Evolutionary conservation across 2,329 filamentous ascomycete genomes (phyloP).

Genomic region (Chlorencoelia australis): DNA sequence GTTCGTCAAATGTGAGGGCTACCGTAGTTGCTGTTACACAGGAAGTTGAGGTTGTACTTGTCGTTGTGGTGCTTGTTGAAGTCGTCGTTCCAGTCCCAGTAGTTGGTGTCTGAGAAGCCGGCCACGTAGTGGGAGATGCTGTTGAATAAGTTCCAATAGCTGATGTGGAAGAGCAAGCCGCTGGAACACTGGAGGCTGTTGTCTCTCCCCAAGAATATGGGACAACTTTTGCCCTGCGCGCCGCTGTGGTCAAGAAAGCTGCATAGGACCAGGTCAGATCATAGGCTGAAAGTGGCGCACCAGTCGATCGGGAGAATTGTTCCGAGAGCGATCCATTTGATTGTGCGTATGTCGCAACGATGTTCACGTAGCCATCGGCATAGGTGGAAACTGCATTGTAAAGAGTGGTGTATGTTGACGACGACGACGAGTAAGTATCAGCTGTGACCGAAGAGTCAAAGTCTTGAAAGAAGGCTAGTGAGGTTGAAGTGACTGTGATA

Average conservation of each 20-base stretch:
- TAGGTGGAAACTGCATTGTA: constrained; percentile 53
- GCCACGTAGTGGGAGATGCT: constrained; percentile 36
- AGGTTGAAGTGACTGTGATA: constrained; percentile 53
- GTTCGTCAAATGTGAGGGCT: constrained; percentile 52
- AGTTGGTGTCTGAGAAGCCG: constrained; percentile 28
- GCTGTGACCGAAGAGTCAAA: constrained; percentile 45
- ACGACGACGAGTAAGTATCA: constrained; percentile 55
- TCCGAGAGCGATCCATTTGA: constrained; percentile 55
- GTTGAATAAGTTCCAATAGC: constrained; percentile 41
- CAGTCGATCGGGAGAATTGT: constrained; percentile 49
- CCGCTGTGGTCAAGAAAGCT: constrained; percentile 53
- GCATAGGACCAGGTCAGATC: constrained; percentile 69
- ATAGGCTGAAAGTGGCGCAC: constrained; percentile 47
- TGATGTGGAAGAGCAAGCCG: constrained; percentile 37
- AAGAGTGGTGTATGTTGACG: constrained; percentile 50
- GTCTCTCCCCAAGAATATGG: constrained; percentile 46
- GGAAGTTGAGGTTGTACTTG: constrained; percentile 26
- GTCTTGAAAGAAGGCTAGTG: constrained; percentile 62
- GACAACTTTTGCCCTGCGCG: constrained; percentile 43
- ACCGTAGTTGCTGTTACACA: constrained; percentile 37
- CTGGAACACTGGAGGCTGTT: constrained; percentile 38
- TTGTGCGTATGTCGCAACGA: constrained; percentile 40
- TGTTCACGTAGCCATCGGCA: constrained; percentile 44
- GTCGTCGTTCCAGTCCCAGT: constrained; percentile 8
- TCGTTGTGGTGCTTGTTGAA: constrained; percentile 8